Percentiles rank a stretch among this genome's conserved stretches.
Evolutionary conservation across 768 basidiomycete species (phyloP).

Genomic region (Leccinellum luteum): DNA sequence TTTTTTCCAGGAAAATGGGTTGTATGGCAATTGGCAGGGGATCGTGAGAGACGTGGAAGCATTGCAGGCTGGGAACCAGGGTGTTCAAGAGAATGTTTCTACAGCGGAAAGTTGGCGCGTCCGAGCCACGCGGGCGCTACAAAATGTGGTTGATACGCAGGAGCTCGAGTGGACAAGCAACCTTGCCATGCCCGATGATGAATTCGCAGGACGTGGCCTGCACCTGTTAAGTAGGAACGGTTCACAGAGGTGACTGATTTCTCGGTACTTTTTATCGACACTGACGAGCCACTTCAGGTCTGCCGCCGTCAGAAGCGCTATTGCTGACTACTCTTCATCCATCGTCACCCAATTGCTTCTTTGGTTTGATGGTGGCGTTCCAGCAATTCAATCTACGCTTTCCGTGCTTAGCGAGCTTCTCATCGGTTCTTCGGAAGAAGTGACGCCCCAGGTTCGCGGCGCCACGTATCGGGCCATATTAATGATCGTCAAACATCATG

Average conservation of each 20-base stretch:
- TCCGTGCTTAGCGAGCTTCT: constrained; percentile 38
- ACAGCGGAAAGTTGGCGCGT: constrained; percentile 17
- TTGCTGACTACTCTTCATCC: constrained; percentile 23
- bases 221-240: constrained; percentile 41
- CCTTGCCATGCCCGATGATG: constrained; percentile 37
- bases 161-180: constrained; percentile 56
- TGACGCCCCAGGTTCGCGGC: constrained; percentile 46
- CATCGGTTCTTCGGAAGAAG: constrained; percentile 45
- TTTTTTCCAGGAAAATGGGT: constrained; percentile 17
- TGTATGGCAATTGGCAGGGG: constrained; percentile 13
- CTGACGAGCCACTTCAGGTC: constrained; percentile 17
- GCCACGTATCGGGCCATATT: constrained; percentile 41
- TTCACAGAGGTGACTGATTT: constrained; percentile 38
- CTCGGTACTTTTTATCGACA: not conserved
- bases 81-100: not conserved
- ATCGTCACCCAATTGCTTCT: constrained; percentile 11
- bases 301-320: constrained; percentile 12
- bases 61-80: constrained; percentile 1
- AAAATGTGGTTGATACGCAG: constrained; percentile 45
- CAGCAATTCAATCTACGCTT: constrained; percentile 33
- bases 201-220: constrained; percentile 44
- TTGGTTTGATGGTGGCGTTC: constrained; percentile 3
- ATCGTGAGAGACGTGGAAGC: constrained; percentile 14
- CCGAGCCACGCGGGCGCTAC: constrained; percentile 28
- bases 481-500: constrained; percentile 44